Evolutionary conservation across 1,284 basidiomycete genomes (phyloP), one percentile per base, ranked within the genome.

Genomic region (Kwoniella shivajii): DNA sequence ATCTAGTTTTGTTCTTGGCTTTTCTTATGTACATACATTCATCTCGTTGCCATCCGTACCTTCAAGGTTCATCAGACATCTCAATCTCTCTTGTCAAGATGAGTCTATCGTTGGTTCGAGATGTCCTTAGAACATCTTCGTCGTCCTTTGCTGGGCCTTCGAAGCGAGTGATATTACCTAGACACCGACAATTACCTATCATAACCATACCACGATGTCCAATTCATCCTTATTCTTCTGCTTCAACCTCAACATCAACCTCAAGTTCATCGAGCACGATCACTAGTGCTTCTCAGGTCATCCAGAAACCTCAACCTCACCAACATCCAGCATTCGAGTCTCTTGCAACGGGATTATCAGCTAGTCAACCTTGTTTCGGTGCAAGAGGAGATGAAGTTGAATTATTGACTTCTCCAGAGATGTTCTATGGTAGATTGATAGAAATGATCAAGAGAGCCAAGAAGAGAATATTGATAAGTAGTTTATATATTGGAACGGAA

Each of bases 391-490:
- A 76, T 38, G 71, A 79, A 58, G 71, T 82, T 29, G 61, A 67
- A 24, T 68, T 82, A 6, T 59, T 82, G 42, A 66, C 68, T 16
- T 70, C 70, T 27, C 81, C 81, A 0, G 60, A 64, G 6, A 66
- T 76, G 41, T 83, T 82, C 63, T 80, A 81, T 56, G 44, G 61
- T 22, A 65, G 67, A 7, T 60, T 83, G 22, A 60, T 82, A 20
- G 79, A 84, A 55, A 86, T 91, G 82, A 85, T 96, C 53, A 79
- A 80, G 44, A 79, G 83, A 34, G 92, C 93, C 1, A 84, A 84
- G 61, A 78, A 80, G 55, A 83, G 90, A 55, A 86, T 97, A 68
- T 88, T 93, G 70, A 83, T 97, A 44, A 94, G 92, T 0, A 92
- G 89, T 10, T 76, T 92, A 29, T 92, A 92, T 71, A 85, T 92